A percentile compares a stretch with the other conserved stretches of the same genome.
Evolutionary conservation across 371 early-diverging fungal genomes (phyloP).

Genomic region (Umbelopsis sp.): DNA sequence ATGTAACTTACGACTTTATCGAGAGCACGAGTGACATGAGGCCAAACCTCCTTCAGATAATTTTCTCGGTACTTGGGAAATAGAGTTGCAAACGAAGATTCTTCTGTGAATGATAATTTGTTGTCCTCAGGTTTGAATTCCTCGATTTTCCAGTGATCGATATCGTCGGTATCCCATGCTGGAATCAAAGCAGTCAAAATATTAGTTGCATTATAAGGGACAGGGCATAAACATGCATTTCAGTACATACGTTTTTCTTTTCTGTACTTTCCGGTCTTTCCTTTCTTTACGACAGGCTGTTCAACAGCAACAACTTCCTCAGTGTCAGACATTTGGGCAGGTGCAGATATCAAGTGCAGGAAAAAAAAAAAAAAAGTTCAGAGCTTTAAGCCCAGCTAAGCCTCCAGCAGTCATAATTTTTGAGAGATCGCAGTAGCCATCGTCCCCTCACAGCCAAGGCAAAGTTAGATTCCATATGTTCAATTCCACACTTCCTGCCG

Average conservation of each 20-base stretch:
- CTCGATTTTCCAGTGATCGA: slow-evolving; percentile 95
- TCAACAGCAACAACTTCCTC: slow-evolving; percentile 10
- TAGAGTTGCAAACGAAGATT: slow-evolving; percentile 96
- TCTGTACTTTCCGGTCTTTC: slow-evolving; percentile 13
- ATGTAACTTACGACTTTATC: slow-evolving; percentile 69
- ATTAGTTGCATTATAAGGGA: background rate
- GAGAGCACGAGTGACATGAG: slow-evolving; percentile 88
- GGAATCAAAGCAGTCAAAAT: background rate
- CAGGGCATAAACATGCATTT: background rate
- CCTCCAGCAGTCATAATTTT: slow-evolving; percentile 14
- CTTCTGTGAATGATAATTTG: slow-evolving; percentile 88
- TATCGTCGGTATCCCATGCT: slow-evolving; percentile 95
- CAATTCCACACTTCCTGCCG: slow-evolving; percentile 2
- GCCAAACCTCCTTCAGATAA: slow-evolving; percentile 95
- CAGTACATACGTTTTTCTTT: slow-evolving; percentile 4
- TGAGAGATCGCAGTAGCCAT: too few species aligned
- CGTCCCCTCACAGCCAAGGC: too few species aligned
- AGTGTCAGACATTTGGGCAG: slow-evolving; percentile 1
- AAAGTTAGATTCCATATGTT: background rate
- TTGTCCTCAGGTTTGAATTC: slow-evolving; percentile 86
- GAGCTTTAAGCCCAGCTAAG: slow-evolving; percentile 4
- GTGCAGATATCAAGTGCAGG: background rate
- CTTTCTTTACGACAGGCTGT: slow-evolving; percentile 15
- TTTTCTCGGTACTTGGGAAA: slow-evolving; percentile 99
- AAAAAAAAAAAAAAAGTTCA: slow-evolving; percentile 9